A percentile compares a stretch with the other conserved stretches of the same genome.
Evolutionary conservation across 371 early-diverging fungal species (phyloP).

Genomic region (Capillidium rhysosporum): DNA sequence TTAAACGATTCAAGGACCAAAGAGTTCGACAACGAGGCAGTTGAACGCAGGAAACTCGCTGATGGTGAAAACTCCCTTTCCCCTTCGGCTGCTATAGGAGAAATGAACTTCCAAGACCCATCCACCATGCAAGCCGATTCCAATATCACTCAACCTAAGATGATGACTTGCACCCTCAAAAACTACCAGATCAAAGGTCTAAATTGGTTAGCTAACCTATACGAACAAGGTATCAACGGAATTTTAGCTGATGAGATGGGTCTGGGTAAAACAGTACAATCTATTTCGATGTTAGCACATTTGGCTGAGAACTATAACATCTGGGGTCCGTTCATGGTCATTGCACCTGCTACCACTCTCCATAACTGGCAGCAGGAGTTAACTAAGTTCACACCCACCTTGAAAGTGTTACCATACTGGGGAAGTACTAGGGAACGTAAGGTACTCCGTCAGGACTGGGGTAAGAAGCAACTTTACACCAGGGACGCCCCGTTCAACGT

Average conservation of each 20-base stretch:
- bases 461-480: slow-evolving; percentile 47
- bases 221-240: slow-evolving; percentile 94
- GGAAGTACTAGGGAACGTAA: slow-evolving; percentile 81
- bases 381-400: slow-evolving; percentile 67
- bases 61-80: not conserved
- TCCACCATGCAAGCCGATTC: slow-evolving; percentile 46
- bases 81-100: not conserved
- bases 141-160: slow-evolving; percentile 63
- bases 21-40: slow-evolving; percentile 44
- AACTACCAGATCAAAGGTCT: slow-evolving; percentile 96
- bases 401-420: slow-evolving; percentile 84
- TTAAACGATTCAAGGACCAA: slow-evolving; percentile 46
- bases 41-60: slow-evolving; percentile 8
- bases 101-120: slow-evolving; percentile 67
- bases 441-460: slow-evolving; percentile 66
- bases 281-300: slow-evolving; percentile 82
- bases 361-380: slow-evolving; percentile 98
- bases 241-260: slow-evolving; percentile 51
- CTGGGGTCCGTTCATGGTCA: slow-evolving; percentile 91
- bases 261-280: slow-evolving; percentile 74
- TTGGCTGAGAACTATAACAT: slow-evolving; percentile 72
- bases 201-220: slow-evolving; percentile 94
- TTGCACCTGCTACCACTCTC: slow-evolving; percentile 89
- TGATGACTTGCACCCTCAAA: slow-evolving; percentile 77
- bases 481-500: slow-evolving; percentile 81